Evolutionary conservation across 768 basidiomycete species (phyloP), one percentile per base, ranked within the genome.

Genomic region (Pisolithus microcarpus): DNA sequence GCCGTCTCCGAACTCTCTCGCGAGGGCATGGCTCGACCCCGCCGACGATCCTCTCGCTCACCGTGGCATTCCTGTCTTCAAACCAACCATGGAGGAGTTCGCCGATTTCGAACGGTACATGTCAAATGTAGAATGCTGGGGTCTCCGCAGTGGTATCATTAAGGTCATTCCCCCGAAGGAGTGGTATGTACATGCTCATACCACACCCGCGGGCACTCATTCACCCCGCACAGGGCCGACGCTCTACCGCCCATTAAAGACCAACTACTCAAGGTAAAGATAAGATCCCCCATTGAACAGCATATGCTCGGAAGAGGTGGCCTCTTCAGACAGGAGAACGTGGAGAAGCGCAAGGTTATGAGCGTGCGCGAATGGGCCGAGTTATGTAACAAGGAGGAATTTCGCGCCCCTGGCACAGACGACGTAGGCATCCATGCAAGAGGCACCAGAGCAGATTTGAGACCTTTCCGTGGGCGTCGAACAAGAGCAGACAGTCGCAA

Each of bases 51-150:
- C 82, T 23, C 62, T 82, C 26, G 88, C 89, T 0, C 79, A 84
- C 59, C 85, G 88, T 45, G 96, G 95, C 36, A 95, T 98, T 43
- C 96, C 95, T 5, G 92, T 99, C 10, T 99, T 99, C 77, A 87
- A 82, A 64, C 96, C 96, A 8, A 82, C 87, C 2, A 86, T 94
- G 81, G 84, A 85, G 46, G 91, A 98, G 60, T 96, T 96, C 59
- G 65, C 74, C 54, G 89, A 93, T 68, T 98, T 97, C 66, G 95
- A 99, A 62, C 84, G 64, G 10, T 98, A 91, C 65, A 85, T 96
- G 79, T 84, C 80, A 56, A 80, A 70, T 53, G 77, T 98, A 42
- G 91, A 94, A 64, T 78, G 81, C 53, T 99, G 96, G 91, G 96
- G 96, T 1, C 79, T 75, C 63, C 75, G 75, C 51, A 92, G 91